phyloP scores from a whole-genome alignment of 495 filamentous ascomycete genomes.

The Parathielavia hyrcaniae region DNA sequence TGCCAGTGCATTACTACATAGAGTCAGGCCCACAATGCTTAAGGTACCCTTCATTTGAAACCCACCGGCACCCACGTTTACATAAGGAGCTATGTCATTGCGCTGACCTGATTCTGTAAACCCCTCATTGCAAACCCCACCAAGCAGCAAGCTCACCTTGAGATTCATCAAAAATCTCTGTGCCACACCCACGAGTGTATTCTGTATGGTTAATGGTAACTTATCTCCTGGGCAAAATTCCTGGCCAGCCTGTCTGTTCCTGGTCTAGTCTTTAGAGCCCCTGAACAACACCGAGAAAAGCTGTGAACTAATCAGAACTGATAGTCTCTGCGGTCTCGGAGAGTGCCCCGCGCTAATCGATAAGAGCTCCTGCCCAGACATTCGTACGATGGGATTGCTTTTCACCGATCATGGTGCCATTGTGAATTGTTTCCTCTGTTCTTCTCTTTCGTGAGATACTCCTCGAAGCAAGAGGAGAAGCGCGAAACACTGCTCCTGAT shows the following conservation, averaged over 20 bases:
- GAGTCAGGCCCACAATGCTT: not conserved
- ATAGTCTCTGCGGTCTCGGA: constrained; percentile 6
- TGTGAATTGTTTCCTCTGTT: not conserved
- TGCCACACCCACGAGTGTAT: not conserved
- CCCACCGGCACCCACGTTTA: constrained; percentile 4
- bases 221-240: not conserved
- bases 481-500: not conserved
- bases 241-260: not conserved
- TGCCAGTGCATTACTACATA: too few relatives aligned
- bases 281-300: not conserved
- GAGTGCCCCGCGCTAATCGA: constrained; percentile 27
- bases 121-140: constrained; percentile 15
- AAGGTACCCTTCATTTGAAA: not conserved
- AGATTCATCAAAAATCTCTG: not conserved
- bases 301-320: too few relatives aligned
- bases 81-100: constrained; percentile 17
- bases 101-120: constrained; percentile 10
- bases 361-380: constrained; percentile 27
- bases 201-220: too few relatives aligned
- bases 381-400: constrained; percentile 3
- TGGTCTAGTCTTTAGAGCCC: not conserved
- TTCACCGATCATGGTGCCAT: constrained; percentile 7
- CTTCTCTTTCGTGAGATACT: not conserved
- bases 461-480: not conserved
- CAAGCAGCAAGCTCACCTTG: not conserved